A percentile compares a stretch with the other conserved stretches of the same genome.
phyloP scores from a whole-genome alignment of 1,284 basidiomycete genomes.

The Athelia psychrophila region DNA sequence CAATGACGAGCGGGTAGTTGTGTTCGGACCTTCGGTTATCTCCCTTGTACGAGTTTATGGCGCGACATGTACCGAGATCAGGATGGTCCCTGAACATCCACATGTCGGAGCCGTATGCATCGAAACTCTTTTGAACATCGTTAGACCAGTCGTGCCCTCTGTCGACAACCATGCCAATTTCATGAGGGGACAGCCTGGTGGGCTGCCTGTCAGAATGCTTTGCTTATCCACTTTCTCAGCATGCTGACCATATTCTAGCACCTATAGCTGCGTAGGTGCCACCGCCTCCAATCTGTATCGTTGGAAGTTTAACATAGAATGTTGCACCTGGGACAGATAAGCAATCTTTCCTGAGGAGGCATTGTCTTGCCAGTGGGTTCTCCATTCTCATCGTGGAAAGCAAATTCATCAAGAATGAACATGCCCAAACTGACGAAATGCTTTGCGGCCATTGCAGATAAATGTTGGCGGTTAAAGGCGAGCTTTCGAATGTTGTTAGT shows the following conservation, averaged over 20 bases:
- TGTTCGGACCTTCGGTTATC: conserved; percentile 59
- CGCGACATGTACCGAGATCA: conserved; percentile 62
- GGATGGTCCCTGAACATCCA: conserved; percentile 73
- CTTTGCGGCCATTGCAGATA: not conserved
- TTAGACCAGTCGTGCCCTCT: conserved; percentile 76
- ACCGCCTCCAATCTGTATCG: conserved; percentile 81
- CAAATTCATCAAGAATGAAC: conserved; percentile 88
- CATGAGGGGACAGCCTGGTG: conserved; percentile 56
- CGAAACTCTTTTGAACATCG: conserved; percentile 53
- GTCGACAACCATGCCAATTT: conserved; percentile 84
- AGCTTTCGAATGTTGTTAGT: too few relatives aligned
- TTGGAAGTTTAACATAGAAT: conserved; percentile 9
- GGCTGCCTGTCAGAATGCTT: too few relatives aligned
- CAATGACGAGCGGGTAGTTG: not conserved
- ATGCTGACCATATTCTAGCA: conserved; percentile 71
- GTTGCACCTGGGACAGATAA: conserved; percentile 4
- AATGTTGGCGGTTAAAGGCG: not conserved
- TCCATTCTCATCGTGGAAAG: conserved; percentile 56
- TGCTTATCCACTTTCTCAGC: too few relatives aligned
- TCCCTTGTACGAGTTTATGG: conserved; percentile 77
- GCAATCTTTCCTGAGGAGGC: conserved; percentile 47
- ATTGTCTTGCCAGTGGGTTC: conserved; percentile 41
- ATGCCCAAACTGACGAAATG: conserved; percentile 73
- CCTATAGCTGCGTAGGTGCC: conserved; percentile 81
- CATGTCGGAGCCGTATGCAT: conserved; percentile 72